Percentiles rank a stretch among this genome's conserved stretches.
These are phyloP conservation scores for Debaryomyces nepalensis DNA, from an alignment of 1,139 yeast species.

Conservation along the genomic window DNA sequence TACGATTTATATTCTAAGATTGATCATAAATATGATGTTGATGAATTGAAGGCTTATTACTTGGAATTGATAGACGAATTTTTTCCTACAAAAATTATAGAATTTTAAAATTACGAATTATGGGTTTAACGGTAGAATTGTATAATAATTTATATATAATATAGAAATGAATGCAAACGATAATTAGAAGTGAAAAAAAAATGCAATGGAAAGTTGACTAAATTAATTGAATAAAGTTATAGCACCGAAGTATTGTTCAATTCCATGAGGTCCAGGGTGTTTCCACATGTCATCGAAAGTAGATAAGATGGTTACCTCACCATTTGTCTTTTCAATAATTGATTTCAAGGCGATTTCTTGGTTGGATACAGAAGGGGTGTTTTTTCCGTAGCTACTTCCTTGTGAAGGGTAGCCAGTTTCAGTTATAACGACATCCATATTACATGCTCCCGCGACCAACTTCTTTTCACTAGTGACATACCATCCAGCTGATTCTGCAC, in stretches of 20 bases:
- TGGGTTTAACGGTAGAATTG: no score
- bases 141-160: constrained; percentile 15
- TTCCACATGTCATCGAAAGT: constrained; percentile 87
- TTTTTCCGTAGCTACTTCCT: constrained; percentile 72
- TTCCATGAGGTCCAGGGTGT: constrained; percentile 77
- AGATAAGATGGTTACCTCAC: constrained; percentile 71
- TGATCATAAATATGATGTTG: constrained; percentile 52
- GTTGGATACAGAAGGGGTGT: constrained; percentile 71
- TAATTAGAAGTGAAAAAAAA: constrained; percentile 5
- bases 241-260: constrained; percentile 86
- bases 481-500: constrained; percentile 73
- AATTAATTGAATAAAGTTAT: constrained; percentile 43
- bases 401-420: constrained; percentile 91
- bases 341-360: constrained; percentile 70
- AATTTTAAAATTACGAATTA: constrained; percentile 45
- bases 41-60: constrained; percentile 60
- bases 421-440: constrained; percentile 58
- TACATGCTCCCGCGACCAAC: constrained; percentile 57
- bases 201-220: constrained; percentile 1
- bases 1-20: constrained; percentile 71
- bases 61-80: constrained; percentile 67
- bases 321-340: constrained; percentile 59
- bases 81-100: constrained; percentile 61
- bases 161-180: constrained; percentile 13
- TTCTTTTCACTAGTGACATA: constrained; percentile 67